Evolutionary conservation across 768 basidiomycete species (phyloP).

Genomic region (Lactarius vividus): DNA sequence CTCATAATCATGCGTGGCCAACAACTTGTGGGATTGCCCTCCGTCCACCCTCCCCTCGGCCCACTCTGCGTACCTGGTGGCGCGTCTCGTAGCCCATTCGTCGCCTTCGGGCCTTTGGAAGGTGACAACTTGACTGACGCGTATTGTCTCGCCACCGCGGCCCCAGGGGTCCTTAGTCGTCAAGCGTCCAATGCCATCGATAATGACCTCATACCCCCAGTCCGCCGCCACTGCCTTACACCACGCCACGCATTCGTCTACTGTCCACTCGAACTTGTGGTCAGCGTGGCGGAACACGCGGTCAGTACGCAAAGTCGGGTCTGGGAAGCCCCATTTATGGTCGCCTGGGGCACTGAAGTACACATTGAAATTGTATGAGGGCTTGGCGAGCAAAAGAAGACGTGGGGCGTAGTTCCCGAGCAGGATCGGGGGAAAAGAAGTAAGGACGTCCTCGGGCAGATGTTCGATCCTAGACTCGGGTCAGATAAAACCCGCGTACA

Average conservation of each 20-base stretch:
- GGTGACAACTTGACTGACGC: constrained; percentile 63
- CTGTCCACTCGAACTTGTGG: constrained; percentile 90
- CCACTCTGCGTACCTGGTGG: constrained; percentile 33
- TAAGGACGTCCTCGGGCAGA: constrained; percentile 55
- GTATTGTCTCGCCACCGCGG: constrained; percentile 60
- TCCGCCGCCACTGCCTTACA: constrained; percentile 52
- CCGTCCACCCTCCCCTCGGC: constrained; percentile 22
- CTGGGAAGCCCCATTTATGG: constrained; percentile 49
- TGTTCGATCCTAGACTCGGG: constrained; percentile 70
- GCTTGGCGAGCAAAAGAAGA: constrained; percentile 77
- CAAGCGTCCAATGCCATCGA: constrained; percentile 57
- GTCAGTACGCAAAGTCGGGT: constrained; percentile 73
- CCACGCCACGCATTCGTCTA: constrained; percentile 66
- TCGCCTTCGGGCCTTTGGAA: constrained; percentile 51
- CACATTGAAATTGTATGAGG: constrained; percentile 79
- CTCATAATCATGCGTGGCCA: constrained; percentile 48
- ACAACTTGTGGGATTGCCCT: constrained; percentile 43
- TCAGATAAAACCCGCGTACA: not conserved
- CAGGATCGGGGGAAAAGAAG: constrained; percentile 63
- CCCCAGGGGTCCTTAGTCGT: constrained; percentile 66
- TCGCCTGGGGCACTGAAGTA: constrained; percentile 61
- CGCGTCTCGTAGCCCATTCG: constrained; percentile 32
- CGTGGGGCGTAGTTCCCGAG: constrained; percentile 77
- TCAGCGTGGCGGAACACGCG: constrained; percentile 78
- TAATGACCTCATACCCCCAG: constrained; percentile 72